phyloP scores from a whole-genome alignment of 1,284 basidiomycete genomes.

The Golubevia sp. region DNA sequence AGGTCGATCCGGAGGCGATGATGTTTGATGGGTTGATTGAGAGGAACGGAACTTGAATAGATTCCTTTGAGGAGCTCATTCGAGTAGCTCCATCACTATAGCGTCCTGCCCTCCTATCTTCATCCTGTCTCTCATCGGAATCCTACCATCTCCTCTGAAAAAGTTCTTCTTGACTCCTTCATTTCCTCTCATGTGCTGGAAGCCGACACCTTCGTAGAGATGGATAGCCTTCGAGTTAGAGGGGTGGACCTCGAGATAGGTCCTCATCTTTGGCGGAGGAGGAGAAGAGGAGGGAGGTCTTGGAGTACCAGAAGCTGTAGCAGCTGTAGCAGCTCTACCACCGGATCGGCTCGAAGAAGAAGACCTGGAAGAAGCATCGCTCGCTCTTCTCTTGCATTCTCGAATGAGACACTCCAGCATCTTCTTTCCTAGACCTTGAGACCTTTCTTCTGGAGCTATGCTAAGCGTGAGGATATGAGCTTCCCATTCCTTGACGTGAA shows the following conservation, averaged over 20 bases:
- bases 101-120: constrained; percentile 40
- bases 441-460: constrained; percentile 30
- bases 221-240: constrained; percentile 27
- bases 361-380: constrained; percentile 12
- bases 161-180: constrained; percentile 19
- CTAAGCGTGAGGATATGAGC: constrained; percentile 41
- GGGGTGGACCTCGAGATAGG: constrained; percentile 35
- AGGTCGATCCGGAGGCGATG: too few species aligned
- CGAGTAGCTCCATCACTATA: constrained; percentile 26
- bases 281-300: background rate
- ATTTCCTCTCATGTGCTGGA: constrained; percentile 9
- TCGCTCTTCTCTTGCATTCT: constrained; percentile 20
- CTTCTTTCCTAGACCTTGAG: constrained; percentile 38
- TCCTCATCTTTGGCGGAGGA: background rate
- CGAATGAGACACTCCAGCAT: constrained; percentile 27
- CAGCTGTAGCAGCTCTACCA: background rate
- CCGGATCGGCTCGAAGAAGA: constrained; percentile 6
- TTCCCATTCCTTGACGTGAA: constrained; percentile 9
- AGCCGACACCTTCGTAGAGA: constrained; percentile 28
- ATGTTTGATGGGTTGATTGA: too few species aligned
- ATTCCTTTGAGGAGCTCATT: too few species aligned
- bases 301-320: background rate
- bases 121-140: constrained; percentile 23
- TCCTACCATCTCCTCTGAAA: constrained; percentile 38
- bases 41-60: too few species aligned